phyloP scores from a whole-genome alignment of 2,329 filamentous ascomycete species.

The Pseudogymnoascus sp. region DNA sequence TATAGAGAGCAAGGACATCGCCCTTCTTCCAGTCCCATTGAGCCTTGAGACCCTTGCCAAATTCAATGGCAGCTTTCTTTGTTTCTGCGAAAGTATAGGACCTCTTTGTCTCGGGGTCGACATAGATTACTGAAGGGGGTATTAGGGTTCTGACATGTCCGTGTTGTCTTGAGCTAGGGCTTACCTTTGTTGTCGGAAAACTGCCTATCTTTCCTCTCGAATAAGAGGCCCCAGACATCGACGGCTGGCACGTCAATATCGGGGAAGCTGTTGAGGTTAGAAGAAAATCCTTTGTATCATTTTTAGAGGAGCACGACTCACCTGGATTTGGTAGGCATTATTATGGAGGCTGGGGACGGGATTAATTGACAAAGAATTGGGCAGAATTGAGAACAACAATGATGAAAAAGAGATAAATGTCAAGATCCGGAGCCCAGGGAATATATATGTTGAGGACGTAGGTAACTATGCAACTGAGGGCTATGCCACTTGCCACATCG shows the following conservation, averaged over 20 bases:
- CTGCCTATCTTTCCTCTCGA: constrained; percentile 56
- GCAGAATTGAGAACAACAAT: constrained; percentile 24
- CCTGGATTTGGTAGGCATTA: constrained; percentile 8
- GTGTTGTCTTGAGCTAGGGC: constrained; percentile 14
- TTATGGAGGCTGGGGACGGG: constrained; percentile 18
- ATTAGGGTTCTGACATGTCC: constrained; percentile 4
- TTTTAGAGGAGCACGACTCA: background rate
- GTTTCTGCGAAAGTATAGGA: constrained; percentile 65
- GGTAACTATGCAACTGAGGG: constrained; percentile 17
- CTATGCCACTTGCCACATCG: constrained; percentile 21
- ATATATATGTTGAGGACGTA: constrained; percentile 22
- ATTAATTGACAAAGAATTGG: constrained; percentile 21
- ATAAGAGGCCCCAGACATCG: constrained; percentile 73
- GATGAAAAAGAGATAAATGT: constrained; percentile 21
- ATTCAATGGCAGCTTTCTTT: constrained; percentile 58
- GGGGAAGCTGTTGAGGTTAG: constrained; percentile 38
- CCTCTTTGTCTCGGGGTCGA: constrained; percentile 61
- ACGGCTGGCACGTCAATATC: constrained; percentile 61
- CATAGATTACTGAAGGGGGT: constrained; percentile 58
- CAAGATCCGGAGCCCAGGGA: constrained; percentile 23
- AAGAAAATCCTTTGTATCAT: constrained; percentile 2
- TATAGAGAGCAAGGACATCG: constrained; percentile 75
- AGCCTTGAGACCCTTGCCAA: constrained; percentile 71
- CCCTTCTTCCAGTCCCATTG: constrained; percentile 72
- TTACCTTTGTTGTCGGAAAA: constrained; percentile 69